phyloP scores from a whole-genome alignment of 192 early-diverging fungal species.

The Entomortierella chlamydospora region DNA sequence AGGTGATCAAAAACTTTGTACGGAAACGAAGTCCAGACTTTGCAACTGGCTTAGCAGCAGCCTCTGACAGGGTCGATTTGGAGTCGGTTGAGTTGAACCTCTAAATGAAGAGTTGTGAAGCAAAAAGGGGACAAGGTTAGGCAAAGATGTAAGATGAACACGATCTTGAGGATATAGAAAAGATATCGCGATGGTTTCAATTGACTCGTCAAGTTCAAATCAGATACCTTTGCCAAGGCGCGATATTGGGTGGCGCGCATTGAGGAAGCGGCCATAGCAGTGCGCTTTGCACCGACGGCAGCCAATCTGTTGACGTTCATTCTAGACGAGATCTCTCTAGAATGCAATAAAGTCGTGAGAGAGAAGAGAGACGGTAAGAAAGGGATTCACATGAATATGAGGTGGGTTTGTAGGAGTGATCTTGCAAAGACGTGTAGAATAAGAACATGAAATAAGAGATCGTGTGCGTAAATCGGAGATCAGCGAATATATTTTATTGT shows the following conservation, averaged over 20 bases:
- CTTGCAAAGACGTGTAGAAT: too few species aligned
- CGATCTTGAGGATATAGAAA: background rate
- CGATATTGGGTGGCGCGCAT: constrained; percentile 51
- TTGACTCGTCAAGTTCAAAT: too few species aligned
- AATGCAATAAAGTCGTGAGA: background rate
- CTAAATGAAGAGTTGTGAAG: background rate
- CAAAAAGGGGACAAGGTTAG: background rate
- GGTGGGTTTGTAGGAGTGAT: background rate
- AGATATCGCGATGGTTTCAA: background rate
- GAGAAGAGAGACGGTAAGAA: background rate
- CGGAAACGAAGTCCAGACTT: constrained; percentile 49
- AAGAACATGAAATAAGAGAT: background rate
- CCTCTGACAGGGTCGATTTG: constrained; percentile 36
- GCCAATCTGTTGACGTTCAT: constrained; percentile 50
- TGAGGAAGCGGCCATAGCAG: constrained; percentile 22
- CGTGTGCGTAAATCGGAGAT: too few species aligned
- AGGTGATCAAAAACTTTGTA: constrained; percentile 46
- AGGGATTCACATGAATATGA: background rate
- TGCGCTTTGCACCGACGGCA: constrained; percentile 39
- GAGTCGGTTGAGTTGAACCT: constrained; percentile 50
- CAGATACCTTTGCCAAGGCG: constrained; percentile 49
- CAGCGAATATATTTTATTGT: too few species aligned
- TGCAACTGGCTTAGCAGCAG: constrained; percentile 13
- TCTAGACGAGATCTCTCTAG: constrained; percentile 7
- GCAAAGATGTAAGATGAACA: background rate